Evolutionary conservation across 2,329 filamentous ascomycete species (phyloP), one percentile per base, ranked within the genome.

Genomic region (Sporothrix schenckii): DNA sequence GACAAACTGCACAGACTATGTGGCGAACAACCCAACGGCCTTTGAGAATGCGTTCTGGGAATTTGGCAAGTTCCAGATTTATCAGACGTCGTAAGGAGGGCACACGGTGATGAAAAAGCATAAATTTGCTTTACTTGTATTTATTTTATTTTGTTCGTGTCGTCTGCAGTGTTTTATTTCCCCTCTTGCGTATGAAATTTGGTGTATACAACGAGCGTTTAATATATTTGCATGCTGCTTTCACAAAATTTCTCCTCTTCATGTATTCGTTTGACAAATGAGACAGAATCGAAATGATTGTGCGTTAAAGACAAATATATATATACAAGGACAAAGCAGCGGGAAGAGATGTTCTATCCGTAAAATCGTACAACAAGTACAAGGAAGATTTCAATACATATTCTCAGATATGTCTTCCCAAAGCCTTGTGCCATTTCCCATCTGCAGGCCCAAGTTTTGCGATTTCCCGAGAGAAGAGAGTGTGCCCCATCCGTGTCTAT

Each of bases 21-120:
- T 90, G 9, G 84, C 87, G 6, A 85, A 84, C 69, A 85, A 87
- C 73, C 87, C 84, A 24, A 78, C 76, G 24, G 85, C 79, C 1
- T 91, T 88, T 77, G 81, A 79, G 56, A 83, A 86, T 75, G 89
- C 86, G 1, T 91, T 83, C 76, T 92, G 86, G 89, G 87, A 87
- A 79, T 89, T 91, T 79, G 85, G 84, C 2, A 77, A 80, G 11
- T 89, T 91, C 73, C 80, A 86, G 72, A 83, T 91, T 2, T 91
- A 89, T 76, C 79, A 82, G 73, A 78, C 80, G 11, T 74, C 75
- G 5, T 79, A 14, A 27, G n/a, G 7, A 30, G 53, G 24, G 24
- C 24, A 21, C 10, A 52, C 14, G 16, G 3, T 19, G 13, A 14
- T 3, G 21, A 53, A 13, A 13, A 14, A 19, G 2, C 1, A 34